Percentiles rank a stretch among this genome's conserved stretches.
Conservation (phyloP, 257 asterid species). For the Scutellaria baicalensis region DNA sequence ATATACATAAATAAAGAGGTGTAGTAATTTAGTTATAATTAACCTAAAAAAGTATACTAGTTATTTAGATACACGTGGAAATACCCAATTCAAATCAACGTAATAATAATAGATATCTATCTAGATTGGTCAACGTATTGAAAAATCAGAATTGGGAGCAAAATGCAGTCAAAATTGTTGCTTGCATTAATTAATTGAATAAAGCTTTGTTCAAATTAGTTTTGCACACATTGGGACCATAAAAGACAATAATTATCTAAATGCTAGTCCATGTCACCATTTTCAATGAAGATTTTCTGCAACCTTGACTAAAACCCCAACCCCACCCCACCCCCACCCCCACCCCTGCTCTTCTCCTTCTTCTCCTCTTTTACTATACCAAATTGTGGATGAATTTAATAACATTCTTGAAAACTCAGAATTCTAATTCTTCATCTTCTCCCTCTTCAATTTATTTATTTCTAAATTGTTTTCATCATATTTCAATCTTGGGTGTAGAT, state of each 20-base stretch:
- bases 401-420: constrained; percentile 16
- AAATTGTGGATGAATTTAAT: constrained; percentile 20
- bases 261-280: constrained; percentile 17
- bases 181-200: background rate
- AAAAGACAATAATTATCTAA: constrained; percentile 8
- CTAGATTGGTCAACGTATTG: constrained; percentile 12
- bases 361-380: background rate
- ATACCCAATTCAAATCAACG: no score
- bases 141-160: constrained; percentile 2
- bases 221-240: constrained; percentile 24
- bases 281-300: constrained; percentile 33
- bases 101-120: no score
- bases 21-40: no score
- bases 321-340: background rate
- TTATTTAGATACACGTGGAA: no score
- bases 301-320: constrained; percentile 40
- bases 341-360: background rate
- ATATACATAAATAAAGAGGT: no score
- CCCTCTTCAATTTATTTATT: background rate
- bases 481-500: constrained; percentile 4
- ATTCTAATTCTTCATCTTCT: background rate
- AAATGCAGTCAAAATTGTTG: constrained; percentile 27
- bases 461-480: no score
- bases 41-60: no score
- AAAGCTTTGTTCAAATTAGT: background rate